Conservation (phyloP, 2,329 filamentous ascomycete species). For the Colletotrichum nymphaeae region DNA sequence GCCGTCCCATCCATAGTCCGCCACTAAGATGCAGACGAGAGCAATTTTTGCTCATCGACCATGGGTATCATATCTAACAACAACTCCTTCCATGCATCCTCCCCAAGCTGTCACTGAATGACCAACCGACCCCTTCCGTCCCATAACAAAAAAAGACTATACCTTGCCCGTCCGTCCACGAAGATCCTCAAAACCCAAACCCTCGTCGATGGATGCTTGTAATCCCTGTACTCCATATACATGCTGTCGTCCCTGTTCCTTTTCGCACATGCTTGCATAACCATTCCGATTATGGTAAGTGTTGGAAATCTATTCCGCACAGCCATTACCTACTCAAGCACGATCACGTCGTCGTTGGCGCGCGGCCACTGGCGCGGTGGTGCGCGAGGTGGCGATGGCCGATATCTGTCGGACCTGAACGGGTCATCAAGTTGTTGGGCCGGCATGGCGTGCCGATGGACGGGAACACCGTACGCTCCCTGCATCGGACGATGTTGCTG, state of each 20-base stretch:
- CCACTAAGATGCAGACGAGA: not conserved
- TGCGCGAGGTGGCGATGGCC: slow-evolving; percentile 28
- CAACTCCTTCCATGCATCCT: not conserved
- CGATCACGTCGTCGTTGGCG: slow-evolving; percentile 44
- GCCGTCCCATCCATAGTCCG: not conserved
- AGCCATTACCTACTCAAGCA: slow-evolving; percentile 42
- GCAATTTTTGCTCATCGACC: not conserved
- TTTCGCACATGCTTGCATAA: not conserved
- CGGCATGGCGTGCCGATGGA: slow-evolving; percentile 18
- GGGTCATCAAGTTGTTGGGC: not conserved
- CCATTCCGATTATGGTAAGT: not conserved
- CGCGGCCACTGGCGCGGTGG: slow-evolving; percentile 37
- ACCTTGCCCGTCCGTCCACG: not conserved
- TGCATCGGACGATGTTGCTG: slow-evolving; percentile 37
- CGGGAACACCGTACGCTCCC: slow-evolving; percentile 18
- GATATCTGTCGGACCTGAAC: slow-evolving; percentile 28
- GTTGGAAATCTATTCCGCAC: not conserved
- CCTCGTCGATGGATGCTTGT: not conserved
- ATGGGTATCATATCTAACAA: slow-evolving; percentile 10
- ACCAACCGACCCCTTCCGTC: not conserved
- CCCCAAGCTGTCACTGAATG: not conserved
- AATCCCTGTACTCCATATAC: not conserved
- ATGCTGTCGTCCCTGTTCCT: not conserved
- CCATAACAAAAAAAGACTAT: not conserved
- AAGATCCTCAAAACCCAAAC: not conserved